These are phyloP conservation scores for Plectosphaerella plurivora DNA, from an alignment of 2,329 filamentous ascomycete species.

Conservation along the genomic window DNA sequence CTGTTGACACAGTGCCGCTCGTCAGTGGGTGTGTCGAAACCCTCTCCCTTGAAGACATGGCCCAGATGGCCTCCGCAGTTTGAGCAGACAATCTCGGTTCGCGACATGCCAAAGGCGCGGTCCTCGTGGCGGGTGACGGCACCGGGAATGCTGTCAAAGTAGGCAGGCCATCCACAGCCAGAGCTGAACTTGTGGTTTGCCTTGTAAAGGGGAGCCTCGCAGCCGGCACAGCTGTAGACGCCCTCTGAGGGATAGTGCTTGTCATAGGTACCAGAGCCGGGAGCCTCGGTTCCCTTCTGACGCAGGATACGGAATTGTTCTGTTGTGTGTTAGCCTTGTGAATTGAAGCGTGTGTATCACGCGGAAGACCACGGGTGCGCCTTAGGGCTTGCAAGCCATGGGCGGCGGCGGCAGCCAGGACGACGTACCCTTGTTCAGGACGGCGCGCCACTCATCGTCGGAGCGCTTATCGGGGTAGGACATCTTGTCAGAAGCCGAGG, in stretches of 20 bases:
- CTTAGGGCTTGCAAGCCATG: neutral
- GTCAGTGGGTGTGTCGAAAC: constrained; percentile 79
- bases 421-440: constrained; percentile 56
- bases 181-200: constrained; percentile 94
- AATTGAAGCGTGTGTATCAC: neutral
- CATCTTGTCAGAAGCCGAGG: constrained; percentile 53
- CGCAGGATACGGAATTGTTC: constrained; percentile 95
- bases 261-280: constrained; percentile 79
- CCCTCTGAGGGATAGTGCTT: constrained; percentile 75
- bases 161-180: constrained; percentile 96
- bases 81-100: constrained; percentile 90
- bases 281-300: constrained; percentile 83
- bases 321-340: constrained; percentile 31
- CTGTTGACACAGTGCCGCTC: constrained; percentile 98
- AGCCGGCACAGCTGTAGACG: constrained; percentile 84
- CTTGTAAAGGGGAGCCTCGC: constrained; percentile 83
- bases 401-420: neutral
- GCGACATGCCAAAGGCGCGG: constrained; percentile 69
- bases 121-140: constrained; percentile 83
- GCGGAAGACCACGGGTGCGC: neutral
- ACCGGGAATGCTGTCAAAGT: constrained; percentile 91
- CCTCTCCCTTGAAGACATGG: constrained; percentile 89
- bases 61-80: constrained; percentile 92
- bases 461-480: constrained; percentile 76
- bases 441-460: constrained; percentile 83